Base-by-base conservation (phyloP, 2,329 filamentous ascomycete species). In the Chalaropsis ovoidea region DNA sequence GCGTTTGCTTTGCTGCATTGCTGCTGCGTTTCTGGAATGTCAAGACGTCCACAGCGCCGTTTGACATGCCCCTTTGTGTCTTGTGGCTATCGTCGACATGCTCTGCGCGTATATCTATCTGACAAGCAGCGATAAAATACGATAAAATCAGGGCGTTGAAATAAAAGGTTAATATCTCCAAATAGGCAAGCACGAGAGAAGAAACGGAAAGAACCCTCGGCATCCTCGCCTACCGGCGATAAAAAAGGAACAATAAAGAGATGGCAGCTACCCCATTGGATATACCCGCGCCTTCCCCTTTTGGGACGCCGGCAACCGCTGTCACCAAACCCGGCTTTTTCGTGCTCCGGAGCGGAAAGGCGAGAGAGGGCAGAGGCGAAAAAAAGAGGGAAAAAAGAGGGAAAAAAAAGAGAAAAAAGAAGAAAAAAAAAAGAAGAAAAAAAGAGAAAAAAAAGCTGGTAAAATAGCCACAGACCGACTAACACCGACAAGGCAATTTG, bases 161-260 rank as follows among this genome's bases (percentile, higher is more conserved):
- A 13, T 5, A 24, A 19, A 22, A 49, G 19, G 31, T 2, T 31
- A 31, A 3, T 6, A 31, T 31, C 6, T 3, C 31, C 31, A 19
- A 49, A 31, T 31, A 31, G 19, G 13, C 47, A 49, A 49, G 47
- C 17, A 49, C 19, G 13, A 11, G 13, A 11, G 47, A 49, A 49
- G 47, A 56, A 56, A 56, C 52, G 52, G 52, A 24, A 56, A 56
- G 52, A 56, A 31, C 52, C 52, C 52, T 56, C 24, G 52, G 52
- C 22, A 27, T 56, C 24, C 27, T 56, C 27, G 27, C 24, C 24
- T 43, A 43, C 42, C 42, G 42, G 13, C 13, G 31, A 31, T 31
- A 31, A 31, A 31, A 6, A 31, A 31, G 31, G n/a, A n/a, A 31
- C 31, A 31, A 6, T 3, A 31, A 31, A 31, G 31, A 31, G 31